These are phyloP conservation scores for Candida vartiovaarae DNA, from an alignment of 805 yeast genomes.

Conservation along the genomic window DNA sequence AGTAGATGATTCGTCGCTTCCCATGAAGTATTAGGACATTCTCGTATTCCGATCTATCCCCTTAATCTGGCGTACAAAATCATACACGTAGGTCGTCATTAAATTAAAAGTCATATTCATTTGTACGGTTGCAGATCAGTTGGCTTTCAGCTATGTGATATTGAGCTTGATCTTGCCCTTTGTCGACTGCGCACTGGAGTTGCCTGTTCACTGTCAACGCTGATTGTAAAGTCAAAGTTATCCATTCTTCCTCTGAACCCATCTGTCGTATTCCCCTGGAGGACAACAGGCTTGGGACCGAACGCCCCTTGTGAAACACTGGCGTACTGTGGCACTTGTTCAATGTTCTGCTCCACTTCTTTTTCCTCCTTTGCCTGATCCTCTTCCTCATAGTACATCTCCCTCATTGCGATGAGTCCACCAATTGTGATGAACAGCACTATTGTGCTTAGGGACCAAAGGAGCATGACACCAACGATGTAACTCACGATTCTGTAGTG, in stretches of 20 bases:
- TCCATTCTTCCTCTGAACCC: background rate
- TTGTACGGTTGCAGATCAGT: too few relatives aligned
- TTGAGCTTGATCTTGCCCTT: too few relatives aligned
- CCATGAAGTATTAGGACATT: too few relatives aligned
- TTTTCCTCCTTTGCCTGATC: background rate
- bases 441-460: conserved; percentile 16
- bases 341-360: background rate
- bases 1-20: too few relatives aligned
- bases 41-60: too few relatives aligned
- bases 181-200: too few relatives aligned
- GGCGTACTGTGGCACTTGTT: too few relatives aligned
- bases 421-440: conserved; percentile 14
- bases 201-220: background rate
- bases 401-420: conserved; percentile 12
- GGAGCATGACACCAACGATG: conserved; percentile 9
- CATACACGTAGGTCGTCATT: too few relatives aligned
- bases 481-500: conserved; percentile 20
- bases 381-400: background rate
- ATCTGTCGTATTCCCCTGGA: background rate
- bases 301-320: too few relatives aligned
- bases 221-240: background rate
- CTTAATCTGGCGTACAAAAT: too few relatives aligned
- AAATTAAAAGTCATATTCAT: too few relatives aligned
- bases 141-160: too few relatives aligned
- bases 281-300: background rate